These are phyloP conservation scores for Trifolium fragiferum DNA, from an alignment of 306 rosid species.

Conservation along the genomic window DNA sequence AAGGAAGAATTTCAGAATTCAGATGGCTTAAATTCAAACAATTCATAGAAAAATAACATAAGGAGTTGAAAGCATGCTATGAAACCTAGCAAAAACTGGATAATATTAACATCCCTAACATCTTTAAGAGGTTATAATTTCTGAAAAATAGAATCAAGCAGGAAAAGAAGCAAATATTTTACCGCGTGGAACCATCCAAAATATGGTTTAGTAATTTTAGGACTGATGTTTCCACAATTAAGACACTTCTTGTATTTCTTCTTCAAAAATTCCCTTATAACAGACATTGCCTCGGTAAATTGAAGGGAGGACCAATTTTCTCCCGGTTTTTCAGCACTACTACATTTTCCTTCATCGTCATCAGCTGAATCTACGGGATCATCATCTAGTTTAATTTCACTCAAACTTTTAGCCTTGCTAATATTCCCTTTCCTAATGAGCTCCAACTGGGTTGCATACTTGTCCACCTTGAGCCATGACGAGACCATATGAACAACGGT, in stretches of 20 bases:
- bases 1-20: background rate
- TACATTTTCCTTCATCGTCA: too few relatives aligned
- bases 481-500: too few relatives aligned
- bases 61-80: too few relatives aligned
- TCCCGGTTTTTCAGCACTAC: conserved; percentile 42
- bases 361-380: conserved; percentile 37
- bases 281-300: conserved; percentile 70
- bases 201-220: conserved; percentile 67
- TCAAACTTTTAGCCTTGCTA: too few relatives aligned
- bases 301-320: conserved; percentile 80
- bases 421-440: too few relatives aligned
- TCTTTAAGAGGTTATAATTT: conserved; percentile 7
- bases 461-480: too few relatives aligned
- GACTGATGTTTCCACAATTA: conserved; percentile 53
- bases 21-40: background rate
- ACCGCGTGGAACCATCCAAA: conserved; percentile 88
- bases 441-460: too few relatives aligned
- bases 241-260: conserved; percentile 46
- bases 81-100: conserved; percentile 18
- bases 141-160: conserved; percentile 33
- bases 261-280: conserved; percentile 53
- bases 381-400: too few relatives aligned
- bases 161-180: conserved; percentile 34
- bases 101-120: conserved; percentile 1
- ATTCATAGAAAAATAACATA: too few relatives aligned